phyloP scores from a whole-genome alignment of 2,329 filamentous ascomycete genomes.

The Atkinsonella texensis region DNA sequence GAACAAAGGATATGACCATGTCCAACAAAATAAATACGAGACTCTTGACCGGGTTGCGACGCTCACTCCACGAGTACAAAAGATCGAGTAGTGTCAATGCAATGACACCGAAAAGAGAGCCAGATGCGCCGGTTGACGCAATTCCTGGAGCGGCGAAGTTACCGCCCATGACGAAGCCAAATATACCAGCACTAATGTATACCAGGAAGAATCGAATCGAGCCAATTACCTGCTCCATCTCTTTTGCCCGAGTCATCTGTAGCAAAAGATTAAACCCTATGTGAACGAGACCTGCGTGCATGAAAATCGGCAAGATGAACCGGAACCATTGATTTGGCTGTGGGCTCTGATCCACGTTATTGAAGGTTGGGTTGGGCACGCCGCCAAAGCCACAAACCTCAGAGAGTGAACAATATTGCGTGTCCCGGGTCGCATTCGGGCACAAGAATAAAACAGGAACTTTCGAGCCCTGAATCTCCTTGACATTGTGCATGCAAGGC shows the following conservation, averaged over 20 bases:
- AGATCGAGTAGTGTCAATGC: constrained; percentile 81
- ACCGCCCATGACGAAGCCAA: constrained; percentile 87
- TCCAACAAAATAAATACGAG: constrained; percentile 80
- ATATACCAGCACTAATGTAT: constrained; percentile 85
- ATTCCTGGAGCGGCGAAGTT: constrained; percentile 80
- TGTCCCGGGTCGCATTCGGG: constrained; percentile 60
- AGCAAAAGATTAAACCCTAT: constrained; percentile 92
- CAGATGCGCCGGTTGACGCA: constrained; percentile 79
- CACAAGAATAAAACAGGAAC: constrained; percentile 56
- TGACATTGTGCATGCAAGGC: constrained; percentile 85
- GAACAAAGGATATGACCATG: constrained; percentile 77
- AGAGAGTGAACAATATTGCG: constrained; percentile 56
- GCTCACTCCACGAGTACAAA: constrained; percentile 82
- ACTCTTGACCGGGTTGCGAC: constrained; percentile 65
- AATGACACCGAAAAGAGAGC: constrained; percentile 81
- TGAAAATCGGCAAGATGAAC: constrained; percentile 90
- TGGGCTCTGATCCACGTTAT: constrained; percentile 37
- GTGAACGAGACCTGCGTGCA: constrained; percentile 88
- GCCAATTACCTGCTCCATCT: constrained; percentile 88
- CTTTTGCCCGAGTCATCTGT: constrained; percentile 77
- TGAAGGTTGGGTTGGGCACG: constrained; percentile 52
- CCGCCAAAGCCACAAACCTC: constrained; percentile 76
- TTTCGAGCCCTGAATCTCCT: constrained; percentile 45
- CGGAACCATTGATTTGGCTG: constrained; percentile 92
- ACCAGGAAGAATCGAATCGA: constrained; percentile 79